Evolutionary conservation across 148 eudicot species (phyloP), one percentile per base, ranked within the genome.

Genomic region (Fagopyrum homotropicum): DNA sequence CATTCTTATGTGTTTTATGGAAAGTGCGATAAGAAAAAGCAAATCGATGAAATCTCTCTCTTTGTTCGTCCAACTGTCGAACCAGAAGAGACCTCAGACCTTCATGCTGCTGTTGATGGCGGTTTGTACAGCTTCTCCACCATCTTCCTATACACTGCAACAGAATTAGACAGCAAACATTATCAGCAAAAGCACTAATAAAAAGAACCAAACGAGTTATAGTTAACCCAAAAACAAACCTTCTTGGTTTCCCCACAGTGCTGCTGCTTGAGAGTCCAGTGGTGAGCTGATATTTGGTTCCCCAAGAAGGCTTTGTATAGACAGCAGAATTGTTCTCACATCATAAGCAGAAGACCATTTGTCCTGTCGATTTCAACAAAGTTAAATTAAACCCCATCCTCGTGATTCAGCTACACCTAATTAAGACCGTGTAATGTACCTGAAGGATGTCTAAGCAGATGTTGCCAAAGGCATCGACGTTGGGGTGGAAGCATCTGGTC

Each of bases 321-420:
- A 95, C 30, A 95, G 77, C 77, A 92, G 84, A 74, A 92, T 88
- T 9, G 94, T 90, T 72, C 99, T 89, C 60, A 92, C 97, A 82
- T 92, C 97, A 81, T 95, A 95, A 43, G 99, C 99, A 64, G 99
- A 92, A 70, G 99, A 92, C 99, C 99, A 95, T 68, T 92, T 92
- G 66, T 92, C 97, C 97, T 95, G 77, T 51, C 79, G 55, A 74
- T 29, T 54, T 3, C 30, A 75, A 63, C 22, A 57, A 29, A 1
- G 10, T 60, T 7, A 9, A 45, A 14, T 46, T 30, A 46, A 5
- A 2, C n/a, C 46, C 15, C 19, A 22, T 51, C 19, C 50, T 45
- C 9, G 0, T 8, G 12, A 49, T 12, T 49, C 40, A 35, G 3
- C 40, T 35, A 35, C 2, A 35, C 40, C 40, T 35, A 35, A 35